Evolutionary conservation across 208 protist species (phyloP).

Genomic region (Acanthamoeba quina): DNA sequence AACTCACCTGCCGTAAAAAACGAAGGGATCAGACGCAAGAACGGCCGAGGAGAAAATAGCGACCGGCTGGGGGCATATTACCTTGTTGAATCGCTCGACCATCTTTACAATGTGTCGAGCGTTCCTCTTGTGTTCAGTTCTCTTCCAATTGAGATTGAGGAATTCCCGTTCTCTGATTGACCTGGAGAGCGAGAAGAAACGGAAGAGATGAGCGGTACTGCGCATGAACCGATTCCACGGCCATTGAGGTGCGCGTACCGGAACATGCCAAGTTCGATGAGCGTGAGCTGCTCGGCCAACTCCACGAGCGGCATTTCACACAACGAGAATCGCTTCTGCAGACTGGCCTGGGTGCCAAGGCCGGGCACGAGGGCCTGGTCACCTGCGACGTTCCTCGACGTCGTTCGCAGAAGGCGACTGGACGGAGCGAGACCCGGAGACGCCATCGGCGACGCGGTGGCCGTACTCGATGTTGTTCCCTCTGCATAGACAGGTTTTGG

Average conservation of each 20-base stretch:
- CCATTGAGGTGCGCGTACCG: neutral
- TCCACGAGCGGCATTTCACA: conserved; percentile 71
- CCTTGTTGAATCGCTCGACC: conserved; percentile 71
- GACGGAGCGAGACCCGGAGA: conserved; percentile 4
- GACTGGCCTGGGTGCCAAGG: neutral
- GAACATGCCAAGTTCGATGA: conserved; percentile 71
- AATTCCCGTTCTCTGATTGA: conserved; percentile 61
- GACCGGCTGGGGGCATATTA: neutral
- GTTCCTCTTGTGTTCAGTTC: conserved; percentile 61
- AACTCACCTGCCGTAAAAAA: conserved; percentile 17
- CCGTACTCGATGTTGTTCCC: neutral
- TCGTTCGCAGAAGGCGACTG: conserved; percentile 15
- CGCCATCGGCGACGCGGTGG: neutral
- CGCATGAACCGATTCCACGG: neutral
- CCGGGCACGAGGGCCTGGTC: conserved; percentile 45
- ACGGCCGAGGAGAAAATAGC: neutral
- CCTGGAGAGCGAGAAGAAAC: neutral
- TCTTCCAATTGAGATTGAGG: conserved; percentile 69
- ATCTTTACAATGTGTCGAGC: conserved; percentile 71
- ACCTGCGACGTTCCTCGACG: neutral
- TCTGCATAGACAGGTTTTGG: neutral
- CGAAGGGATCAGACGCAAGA: neutral
- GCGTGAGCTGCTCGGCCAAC: conserved; percentile 66
- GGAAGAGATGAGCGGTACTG: neutral
- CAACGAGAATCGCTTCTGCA: conserved; percentile 59